Evolutionary conservation across 345 rosid genomes (phyloP), one percentile per base, ranked within the genome.

Genomic region (Brassica cretica): DNA sequence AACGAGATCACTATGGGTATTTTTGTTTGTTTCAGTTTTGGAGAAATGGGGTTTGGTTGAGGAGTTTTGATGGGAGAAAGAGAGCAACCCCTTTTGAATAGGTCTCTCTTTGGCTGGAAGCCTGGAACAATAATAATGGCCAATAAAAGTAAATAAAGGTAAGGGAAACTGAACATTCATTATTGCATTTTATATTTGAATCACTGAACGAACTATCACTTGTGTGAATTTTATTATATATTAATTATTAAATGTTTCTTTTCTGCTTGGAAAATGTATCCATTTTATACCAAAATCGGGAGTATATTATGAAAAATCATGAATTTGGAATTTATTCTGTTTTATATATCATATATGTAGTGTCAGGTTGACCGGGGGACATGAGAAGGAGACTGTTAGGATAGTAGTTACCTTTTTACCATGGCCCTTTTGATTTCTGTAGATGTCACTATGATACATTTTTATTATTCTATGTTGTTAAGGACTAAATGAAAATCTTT

Each of bases 311-410:
- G 53, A 65, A 70, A 69, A 68, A 21, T 33, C 3, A 33, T 21
- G 63, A 73, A 58, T 78, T 72, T 72, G 68, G 76, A 78, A 59
- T 78, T 72, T 78, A 59, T 72, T 66, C 1, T 30, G 59, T 60
- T 46, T 60, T 29, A 72, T 66, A 44, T 8, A 3, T 41, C 49
- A 41, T 41, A 41, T n/a, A 66, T 78, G 76, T 39, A 59, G 8
- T 72, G 82, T 78, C 82, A 72, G 69, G 77, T 78, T 72, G 77
- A 60, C 77, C 77, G 73, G 77, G 77, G 77, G 64, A 78, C 82
- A 79, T 68, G 64, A 67, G 69, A 67, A 49, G 49, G 70, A 67
- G 16, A 78, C 65, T 49, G 68, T 30, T 49, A n/a, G 77, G 68
- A 72, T 66, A 33, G 6, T 59, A 6, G 25, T 59, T 24, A 37